Conservation (phyloP, 176 grass and related monocot genomes). For the Zoysia pacifica region DNA sequence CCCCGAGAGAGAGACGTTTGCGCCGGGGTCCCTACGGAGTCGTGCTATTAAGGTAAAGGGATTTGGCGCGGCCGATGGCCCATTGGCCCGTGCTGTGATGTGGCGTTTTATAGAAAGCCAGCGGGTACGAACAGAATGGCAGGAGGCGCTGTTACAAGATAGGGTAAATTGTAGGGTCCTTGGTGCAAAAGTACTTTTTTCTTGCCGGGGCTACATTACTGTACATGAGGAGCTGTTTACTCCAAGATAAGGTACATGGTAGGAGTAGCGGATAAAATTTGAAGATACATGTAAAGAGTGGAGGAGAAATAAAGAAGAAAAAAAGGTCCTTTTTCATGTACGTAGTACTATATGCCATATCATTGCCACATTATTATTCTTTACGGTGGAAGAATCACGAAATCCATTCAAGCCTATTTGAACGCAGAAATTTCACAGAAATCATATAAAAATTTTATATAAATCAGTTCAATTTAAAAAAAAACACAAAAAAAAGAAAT, state of each 20-base stretch:
- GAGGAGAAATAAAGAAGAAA: background rate
- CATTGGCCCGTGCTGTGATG: background rate
- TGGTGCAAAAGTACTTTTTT: background rate
- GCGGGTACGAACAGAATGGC: background rate
- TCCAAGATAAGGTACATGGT: too few relatives aligned
- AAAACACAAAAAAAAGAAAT: too few relatives aligned
- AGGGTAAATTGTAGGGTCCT: background rate
- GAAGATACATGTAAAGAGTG: background rate
- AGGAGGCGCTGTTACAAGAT: background rate
- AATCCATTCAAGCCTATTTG: too few relatives aligned
- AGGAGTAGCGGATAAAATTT: background rate
- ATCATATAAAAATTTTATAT: too few relatives aligned
- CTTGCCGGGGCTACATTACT: background rate
- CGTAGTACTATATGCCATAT: background rate
- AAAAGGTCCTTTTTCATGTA: background rate
- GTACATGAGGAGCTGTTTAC: background rate
- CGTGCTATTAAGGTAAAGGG: background rate
- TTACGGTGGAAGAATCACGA: too few relatives aligned
- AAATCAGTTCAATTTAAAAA: too few relatives aligned
- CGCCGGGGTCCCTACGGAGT: background rate
- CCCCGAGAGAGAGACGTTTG: background rate
- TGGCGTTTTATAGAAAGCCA: background rate
- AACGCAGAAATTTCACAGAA: too few relatives aligned
- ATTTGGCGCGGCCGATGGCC: background rate
- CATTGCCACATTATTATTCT: too few relatives aligned